Percentiles rank a stretch among this genome's conserved stretches.
These are phyloP conservation scores for Astathelohania contejeani DNA, from an alignment of 371 early-diverging fungal genomes.

Conservation along the genomic window DNA sequence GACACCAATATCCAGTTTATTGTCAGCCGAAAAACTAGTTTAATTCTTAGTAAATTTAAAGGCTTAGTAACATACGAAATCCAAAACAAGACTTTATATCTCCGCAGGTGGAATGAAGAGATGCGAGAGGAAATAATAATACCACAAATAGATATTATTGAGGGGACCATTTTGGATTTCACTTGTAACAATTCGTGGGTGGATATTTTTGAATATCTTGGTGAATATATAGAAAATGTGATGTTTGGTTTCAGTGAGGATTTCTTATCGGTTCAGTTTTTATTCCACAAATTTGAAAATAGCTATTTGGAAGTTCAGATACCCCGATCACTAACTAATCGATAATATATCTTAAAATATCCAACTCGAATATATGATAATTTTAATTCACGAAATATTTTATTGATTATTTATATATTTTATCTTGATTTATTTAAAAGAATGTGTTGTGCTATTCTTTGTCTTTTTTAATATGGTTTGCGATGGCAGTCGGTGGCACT, in stretches of 20 bases:
- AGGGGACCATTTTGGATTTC: slow-evolving; percentile 17
- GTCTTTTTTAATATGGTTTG: not conserved
- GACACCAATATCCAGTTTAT: slow-evolving; percentile 12
- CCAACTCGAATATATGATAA: not conserved
- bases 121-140: slow-evolving; percentile 19
- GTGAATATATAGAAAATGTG: slow-evolving; percentile 7
- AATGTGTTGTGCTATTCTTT: not conserved
- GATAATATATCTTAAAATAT: too few relatives aligned
- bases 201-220: not conserved
- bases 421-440: not conserved
- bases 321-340: too few relatives aligned
- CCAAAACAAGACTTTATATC: slow-evolving; percentile 9
- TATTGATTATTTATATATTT: not conserved
- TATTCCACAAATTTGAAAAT: slow-evolving; percentile 17
- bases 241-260: slow-evolving; percentile 17
- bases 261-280: slow-evolving; percentile 16
- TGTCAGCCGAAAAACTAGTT: not conserved
- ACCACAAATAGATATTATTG: slow-evolving; percentile 4
- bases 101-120: slow-evolving; percentile 10
- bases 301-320: slow-evolving; percentile 23
- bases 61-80: slow-evolving; percentile 17
- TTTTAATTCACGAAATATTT: not conserved
- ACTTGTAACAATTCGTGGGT: slow-evolving; percentile 24
- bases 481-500: not conserved
- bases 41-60: slow-evolving; percentile 3